phyloP scores from a whole-genome alignment of 257 asterid genomes.

The Ligustrum vulgare region DNA sequence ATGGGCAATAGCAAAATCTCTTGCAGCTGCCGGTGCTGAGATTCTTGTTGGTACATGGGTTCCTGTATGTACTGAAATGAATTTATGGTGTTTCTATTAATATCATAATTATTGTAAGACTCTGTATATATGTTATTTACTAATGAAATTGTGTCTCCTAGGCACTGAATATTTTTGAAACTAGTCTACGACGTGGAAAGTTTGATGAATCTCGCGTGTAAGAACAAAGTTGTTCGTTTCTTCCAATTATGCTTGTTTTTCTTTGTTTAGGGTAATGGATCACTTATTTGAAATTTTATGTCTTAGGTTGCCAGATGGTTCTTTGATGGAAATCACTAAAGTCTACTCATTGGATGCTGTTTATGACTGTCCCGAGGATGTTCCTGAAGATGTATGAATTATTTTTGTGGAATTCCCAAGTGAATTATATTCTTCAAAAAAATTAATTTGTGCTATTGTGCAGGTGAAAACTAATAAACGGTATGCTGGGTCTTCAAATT shows the following conservation, averaged over 20 bases:
- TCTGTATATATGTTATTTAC: not conserved
- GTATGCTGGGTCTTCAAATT: slow-evolving; percentile 76
- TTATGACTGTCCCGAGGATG: slow-evolving; percentile 85
- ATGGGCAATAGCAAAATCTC: slow-evolving; percentile 95
- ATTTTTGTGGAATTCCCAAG: not conserved
- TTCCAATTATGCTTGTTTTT: not conserved
- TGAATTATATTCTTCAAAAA: not conserved
- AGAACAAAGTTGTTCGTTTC: slow-evolving; percentile 21
- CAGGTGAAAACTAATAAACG: slow-evolving; percentile 91
- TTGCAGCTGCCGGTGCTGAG: slow-evolving; percentile 96
- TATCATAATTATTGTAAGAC: too few relatives aligned
- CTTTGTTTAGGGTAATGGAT: slow-evolving; percentile 12
- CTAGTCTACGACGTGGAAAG: slow-evolving; percentile 88
- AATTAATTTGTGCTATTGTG: slow-evolving; percentile 21
- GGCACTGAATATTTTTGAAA: slow-evolving; percentile 93
- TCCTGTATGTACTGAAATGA: slow-evolving; percentile 60
- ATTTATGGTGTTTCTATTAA: not conserved
- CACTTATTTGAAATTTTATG: slow-evolving; percentile 13
- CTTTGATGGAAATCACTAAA: slow-evolving; percentile 86
- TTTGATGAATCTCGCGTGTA: slow-evolving; percentile 91
- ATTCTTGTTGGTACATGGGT: slow-evolving; percentile 98
- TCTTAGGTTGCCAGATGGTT: slow-evolving; percentile 91
- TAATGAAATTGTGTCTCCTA: slow-evolving; percentile 25
- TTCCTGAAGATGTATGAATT: slow-evolving; percentile 86
- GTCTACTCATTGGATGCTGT: slow-evolving; percentile 95